Percentiles rank a stretch among this genome's conserved stretches.
Evolutionary conservation across 345 rosid genomes (phyloP).

Genomic region (Brassica napus): DNA sequence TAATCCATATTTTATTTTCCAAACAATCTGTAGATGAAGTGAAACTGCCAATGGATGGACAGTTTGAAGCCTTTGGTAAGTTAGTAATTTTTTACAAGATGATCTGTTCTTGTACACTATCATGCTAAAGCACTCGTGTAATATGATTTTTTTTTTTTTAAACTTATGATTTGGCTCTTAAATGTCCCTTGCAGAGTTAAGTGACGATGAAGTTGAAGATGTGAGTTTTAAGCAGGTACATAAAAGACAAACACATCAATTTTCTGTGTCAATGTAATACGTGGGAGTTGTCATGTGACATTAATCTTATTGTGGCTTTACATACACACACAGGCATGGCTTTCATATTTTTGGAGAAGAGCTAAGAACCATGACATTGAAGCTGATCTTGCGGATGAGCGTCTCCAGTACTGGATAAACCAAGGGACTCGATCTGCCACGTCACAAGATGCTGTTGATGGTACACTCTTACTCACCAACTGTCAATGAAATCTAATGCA

Average conservation of each 20-base stretch:
- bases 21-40: constrained; percentile 51
- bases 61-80: constrained; percentile 76
- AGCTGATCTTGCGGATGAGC: constrained; percentile 76
- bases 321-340: constrained; percentile 68
- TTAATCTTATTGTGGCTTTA: constrained; percentile 4
- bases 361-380: constrained; percentile 68
- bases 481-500: not conserved
- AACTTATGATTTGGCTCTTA: not conserved
- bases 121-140: not conserved
- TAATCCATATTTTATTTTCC: constrained; percentile 6
- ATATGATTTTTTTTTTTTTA: not conserved
- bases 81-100: not conserved
- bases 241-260: not conserved
- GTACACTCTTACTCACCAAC: constrained; percentile 42
- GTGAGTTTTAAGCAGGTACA: constrained; percentile 81
- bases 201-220: constrained; percentile 78
- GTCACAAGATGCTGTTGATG: constrained; percentile 84
- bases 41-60: constrained; percentile 68
- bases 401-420: constrained; percentile 64
- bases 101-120: not conserved
- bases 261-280: not conserved
- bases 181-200: constrained; percentile 53
- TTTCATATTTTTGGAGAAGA: constrained; percentile 83
- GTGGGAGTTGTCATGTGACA: not conserved
- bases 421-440: constrained; percentile 49